phyloP scores from a whole-genome alignment of 768 basidiomycete species.

The Termitomyces sp. region DNA sequence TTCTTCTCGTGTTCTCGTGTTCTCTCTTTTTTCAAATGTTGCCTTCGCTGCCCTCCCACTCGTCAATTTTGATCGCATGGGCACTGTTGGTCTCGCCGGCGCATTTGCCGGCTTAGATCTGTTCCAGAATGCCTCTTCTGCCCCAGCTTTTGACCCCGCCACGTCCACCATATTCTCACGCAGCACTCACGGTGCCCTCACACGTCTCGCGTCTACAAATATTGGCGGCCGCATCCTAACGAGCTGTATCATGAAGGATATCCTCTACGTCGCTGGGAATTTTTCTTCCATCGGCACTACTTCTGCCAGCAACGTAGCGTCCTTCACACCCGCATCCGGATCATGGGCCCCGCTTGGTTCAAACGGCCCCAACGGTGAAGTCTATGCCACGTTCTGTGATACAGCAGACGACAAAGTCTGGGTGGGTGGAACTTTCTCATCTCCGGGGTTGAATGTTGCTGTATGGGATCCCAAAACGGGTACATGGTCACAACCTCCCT shows the following conservation, averaged over 20 bases:
- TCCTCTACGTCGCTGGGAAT: conserved; percentile 78
- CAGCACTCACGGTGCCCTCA: conserved; percentile 60
- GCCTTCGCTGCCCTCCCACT: conserved; percentile 34
- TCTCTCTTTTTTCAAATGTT: conserved; percentile 22
- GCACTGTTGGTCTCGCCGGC: conserved; percentile 84
- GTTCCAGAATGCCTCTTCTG: conserved; percentile 50
- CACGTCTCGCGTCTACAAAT: conserved; percentile 74
- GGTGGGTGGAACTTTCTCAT: conserved; percentile 75
- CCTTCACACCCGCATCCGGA: conserved; percentile 60
- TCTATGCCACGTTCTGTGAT: conserved; percentile 82
- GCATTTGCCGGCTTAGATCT: conserved; percentile 85
- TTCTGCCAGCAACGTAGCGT: conserved; percentile 68
- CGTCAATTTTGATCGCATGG: conserved; percentile 71
- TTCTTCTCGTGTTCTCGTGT: conserved; percentile 19
- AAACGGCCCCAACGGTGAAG: conserved; percentile 68
- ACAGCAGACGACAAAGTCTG: conserved; percentile 59
- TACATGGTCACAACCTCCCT: conserved; percentile 77
- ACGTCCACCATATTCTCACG: conserved; percentile 72
- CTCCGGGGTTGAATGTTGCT: conserved; percentile 65
- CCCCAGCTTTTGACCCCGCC: conserved; percentile 63
- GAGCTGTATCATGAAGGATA: conserved; percentile 65
- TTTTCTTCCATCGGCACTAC: conserved; percentile 71
- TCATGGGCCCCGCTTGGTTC: conserved; percentile 62
- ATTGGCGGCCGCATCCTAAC: conserved; percentile 73
- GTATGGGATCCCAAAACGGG: conserved; percentile 61